phyloP scores from a whole-genome alignment of 768 basidiomycete genomes.

The Butyriboletus loyo region DNA sequence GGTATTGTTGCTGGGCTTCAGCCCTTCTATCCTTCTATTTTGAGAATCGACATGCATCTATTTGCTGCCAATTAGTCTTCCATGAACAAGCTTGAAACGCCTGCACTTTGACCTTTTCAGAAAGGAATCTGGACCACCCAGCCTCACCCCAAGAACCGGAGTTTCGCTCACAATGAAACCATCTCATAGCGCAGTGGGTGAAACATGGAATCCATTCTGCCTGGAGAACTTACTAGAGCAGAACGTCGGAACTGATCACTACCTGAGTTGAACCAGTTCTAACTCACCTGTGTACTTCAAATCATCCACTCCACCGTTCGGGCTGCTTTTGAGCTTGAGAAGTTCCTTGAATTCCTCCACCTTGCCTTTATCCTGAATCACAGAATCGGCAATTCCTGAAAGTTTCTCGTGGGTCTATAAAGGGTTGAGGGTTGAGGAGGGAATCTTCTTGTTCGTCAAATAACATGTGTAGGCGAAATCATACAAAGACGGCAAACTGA shows the following conservation, averaged over 20 bases:
- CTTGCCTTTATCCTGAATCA: slow-evolving; percentile 47
- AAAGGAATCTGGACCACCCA: slow-evolving; percentile 79
- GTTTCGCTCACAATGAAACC: slow-evolving; percentile 64
- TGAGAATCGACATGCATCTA: too few species aligned
- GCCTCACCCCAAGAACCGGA: slow-evolving; percentile 79
- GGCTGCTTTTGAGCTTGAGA: slow-evolving; percentile 55
- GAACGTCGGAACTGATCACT: not conserved
- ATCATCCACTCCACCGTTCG: slow-evolving; percentile 81
- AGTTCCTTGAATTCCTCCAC: slow-evolving; percentile 58
- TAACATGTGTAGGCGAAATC: slow-evolving; percentile 43
- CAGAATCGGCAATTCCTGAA: slow-evolving; percentile 50
- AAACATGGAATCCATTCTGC: slow-evolving; percentile 91
- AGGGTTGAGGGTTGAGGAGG: slow-evolving; percentile 62
- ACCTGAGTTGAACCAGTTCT: not conserved
- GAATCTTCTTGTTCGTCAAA: slow-evolving; percentile 74
- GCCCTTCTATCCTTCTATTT: too few species aligned
- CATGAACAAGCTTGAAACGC: not conserved
- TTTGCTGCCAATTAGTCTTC: too few species aligned
- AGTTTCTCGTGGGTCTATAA: slow-evolving; percentile 74
- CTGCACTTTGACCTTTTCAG: slow-evolving; percentile 49
- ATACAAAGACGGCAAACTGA: not conserved
- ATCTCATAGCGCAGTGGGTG: slow-evolving; percentile 78
- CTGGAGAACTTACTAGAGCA: slow-evolving; percentile 78
- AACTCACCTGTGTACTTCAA: slow-evolving; percentile 84
- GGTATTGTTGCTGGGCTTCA: too few species aligned